Evolutionary conservation across 805 yeast genomes (phyloP), one percentile per base, ranked within the genome.

Genomic region (Candida ortonii): DNA sequence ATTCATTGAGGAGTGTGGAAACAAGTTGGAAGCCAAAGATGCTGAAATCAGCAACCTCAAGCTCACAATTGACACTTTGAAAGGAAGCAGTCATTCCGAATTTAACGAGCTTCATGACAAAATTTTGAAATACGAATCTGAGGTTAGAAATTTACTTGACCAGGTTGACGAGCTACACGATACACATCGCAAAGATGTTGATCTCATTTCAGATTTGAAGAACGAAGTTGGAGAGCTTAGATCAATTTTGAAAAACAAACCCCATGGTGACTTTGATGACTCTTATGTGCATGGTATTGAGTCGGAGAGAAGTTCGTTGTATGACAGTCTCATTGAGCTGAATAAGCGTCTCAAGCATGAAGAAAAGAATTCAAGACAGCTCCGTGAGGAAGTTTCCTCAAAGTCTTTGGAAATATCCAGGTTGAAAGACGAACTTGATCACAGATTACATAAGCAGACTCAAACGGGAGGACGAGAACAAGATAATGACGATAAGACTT

Each of bases 201-300:
- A 25, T n/a, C 22, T 26, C 7, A 34, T 39, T 19, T 22, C 34
- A 1, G 29, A 32, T 18, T 29, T 43, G 27, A 33, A 33, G 17
- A 24, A 27, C 13, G 35, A 38, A 10, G 9, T 37, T 23, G 26
- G 23, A 26, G 34, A 30, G 25, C 34, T 36, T 13, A 34, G 38
- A 16, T 17, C 23, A 8, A 26, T 24, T 4, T 15, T 36, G 15
- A 25, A 30, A 6, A 28, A 31, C 13, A 9, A 19, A 17, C 14
- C 33, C 4, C 25, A 31, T 9, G 23, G 42, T 16, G 33, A 38
- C 27, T 32, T 39, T 22, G 46, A 49, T 22, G 50, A 48, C 23
- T 47, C 52, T n/a, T 53, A 55, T 25, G 32, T 61, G 9, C 52
- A 58, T 1, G 53, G 53, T 7, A 41, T 62, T 6, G 63, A 62